Base-by-base conservation (phyloP, 192 early-diverging fungal species). In the Gryganskiella cystojenkinii region DNA sequence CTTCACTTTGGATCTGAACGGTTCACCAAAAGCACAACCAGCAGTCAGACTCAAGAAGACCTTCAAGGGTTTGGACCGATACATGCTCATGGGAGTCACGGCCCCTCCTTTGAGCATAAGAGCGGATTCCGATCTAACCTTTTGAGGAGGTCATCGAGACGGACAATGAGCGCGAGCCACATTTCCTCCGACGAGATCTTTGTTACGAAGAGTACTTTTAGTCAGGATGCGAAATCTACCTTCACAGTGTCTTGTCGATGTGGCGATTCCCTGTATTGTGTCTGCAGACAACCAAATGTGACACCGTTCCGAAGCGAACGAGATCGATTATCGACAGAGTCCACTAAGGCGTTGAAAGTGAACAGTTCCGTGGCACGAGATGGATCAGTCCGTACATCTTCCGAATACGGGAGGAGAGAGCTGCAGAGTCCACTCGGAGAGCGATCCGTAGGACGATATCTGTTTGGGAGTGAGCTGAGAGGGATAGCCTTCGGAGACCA, bases 101-200 rank as follows among this genome's bases (percentile, higher is more conserved):
- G 30, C 28, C 28, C 2, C 28, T 54, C 27, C 52, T 27, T 3
- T 20, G 22, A 54, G 28, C 52, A 54, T 6, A 25, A 50, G 49
- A 10, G 55, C 4, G 40, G 44, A 15, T 57, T 67, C 19, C 57
- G 52, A 19, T 76, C 73, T 3, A 31, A n/a, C 3, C 33, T 56
- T 1, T 35, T 54, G 33, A 55, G 49, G 37, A 22, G 64, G 30
- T 31, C 46, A 10, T 76, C 73, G 35, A 44, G 65, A 45, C 46
- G 74, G 28, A 78, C 61, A 0, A 43, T 78, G 14, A 78, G 74
- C 50, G 74, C 61, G 0, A 78, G 74, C 24, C 61, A 78, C 33
- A 78, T 78, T n/a, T 69, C 61, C 0, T 58, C 74, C 22, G 43
- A 63, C 24, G 31, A 31, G 2, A 44, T 78, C 37, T 78, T 64